Conservation (phyloP, 2,329 filamentous ascomycete genomes). For the Botrytis sinoallii region DNA sequence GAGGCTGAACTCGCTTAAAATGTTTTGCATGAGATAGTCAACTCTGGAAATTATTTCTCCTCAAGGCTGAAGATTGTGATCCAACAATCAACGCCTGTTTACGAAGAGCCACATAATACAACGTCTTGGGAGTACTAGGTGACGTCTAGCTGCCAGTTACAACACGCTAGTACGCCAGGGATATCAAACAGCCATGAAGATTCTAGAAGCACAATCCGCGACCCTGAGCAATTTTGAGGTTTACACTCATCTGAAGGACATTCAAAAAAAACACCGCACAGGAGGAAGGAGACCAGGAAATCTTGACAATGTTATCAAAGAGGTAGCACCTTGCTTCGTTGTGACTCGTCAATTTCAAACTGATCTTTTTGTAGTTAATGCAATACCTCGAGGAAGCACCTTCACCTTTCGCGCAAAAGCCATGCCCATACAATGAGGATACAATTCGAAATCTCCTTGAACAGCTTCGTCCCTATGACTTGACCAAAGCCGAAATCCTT, state of each 20-base stretch:
- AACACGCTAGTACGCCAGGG: neutral
- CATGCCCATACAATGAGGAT: constrained; percentile 46
- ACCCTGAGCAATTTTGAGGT: constrained; percentile 73
- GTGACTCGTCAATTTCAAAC: neutral
- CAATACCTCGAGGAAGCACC: constrained; percentile 56
- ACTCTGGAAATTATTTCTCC: constrained; percentile 6
- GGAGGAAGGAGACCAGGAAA: constrained; percentile 23
- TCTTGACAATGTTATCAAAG: constrained; percentile 52
- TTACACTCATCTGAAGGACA: constrained; percentile 60
- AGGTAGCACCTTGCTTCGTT: constrained; percentile 49
- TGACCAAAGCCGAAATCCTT: constrained; percentile 66
- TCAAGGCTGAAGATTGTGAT: constrained; percentile 20
- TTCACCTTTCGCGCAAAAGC: constrained; percentile 47
- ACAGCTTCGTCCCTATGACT: constrained; percentile 53
- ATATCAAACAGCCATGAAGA: constrained; percentile 50
- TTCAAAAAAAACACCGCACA: constrained; percentile 39
- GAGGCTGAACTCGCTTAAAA: constrained; percentile 17
- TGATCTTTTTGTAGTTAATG: constrained; percentile 48
- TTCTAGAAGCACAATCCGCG: constrained; percentile 67
- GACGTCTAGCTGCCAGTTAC: neutral
- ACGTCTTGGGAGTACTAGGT: constrained; percentile 3
- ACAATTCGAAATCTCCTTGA: constrained; percentile 54
- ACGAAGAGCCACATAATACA: neutral
- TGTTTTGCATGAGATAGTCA: constrained; percentile 17
- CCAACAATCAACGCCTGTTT: neutral